Evolutionary conservation across 1,284 basidiomycete species (phyloP).

Genomic region (Cryptococcus sp.): DNA sequence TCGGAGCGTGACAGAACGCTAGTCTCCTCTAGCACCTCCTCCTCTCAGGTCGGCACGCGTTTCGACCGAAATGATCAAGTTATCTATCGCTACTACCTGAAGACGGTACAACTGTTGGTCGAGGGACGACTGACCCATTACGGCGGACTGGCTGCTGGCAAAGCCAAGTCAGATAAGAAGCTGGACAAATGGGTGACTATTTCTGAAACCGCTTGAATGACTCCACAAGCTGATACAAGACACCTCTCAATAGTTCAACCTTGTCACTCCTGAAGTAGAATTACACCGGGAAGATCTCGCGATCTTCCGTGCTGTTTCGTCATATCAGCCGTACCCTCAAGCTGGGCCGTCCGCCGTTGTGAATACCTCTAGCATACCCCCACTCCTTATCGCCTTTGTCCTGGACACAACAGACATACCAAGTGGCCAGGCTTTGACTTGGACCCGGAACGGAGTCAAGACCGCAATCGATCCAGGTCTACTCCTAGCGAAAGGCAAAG

Average conservation of each 20-base stretch:
- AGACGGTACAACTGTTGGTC: slow-evolving; percentile 49
- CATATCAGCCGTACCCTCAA: slow-evolving; percentile 19
- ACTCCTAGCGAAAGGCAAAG: slow-evolving; percentile 24
- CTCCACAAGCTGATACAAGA: too few relatives aligned
- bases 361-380: slow-evolving; percentile 37
- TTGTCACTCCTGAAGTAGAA: slow-evolving; percentile 46
- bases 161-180: slow-evolving; percentile 29
- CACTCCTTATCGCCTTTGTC: slow-evolving; percentile 50
- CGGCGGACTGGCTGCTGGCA: slow-evolving; percentile 13
- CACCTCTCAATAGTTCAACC: slow-evolving; percentile 42
- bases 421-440: slow-evolving; percentile 42
- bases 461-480: slow-evolving; percentile 32
- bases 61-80: slow-evolving; percentile 46
- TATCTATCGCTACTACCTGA: slow-evolving; percentile 50
- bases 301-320: slow-evolving; percentile 44
- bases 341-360: slow-evolving; percentile 12
- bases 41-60: slow-evolving; percentile 21
- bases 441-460: slow-evolving; percentile 36
- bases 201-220: too few relatives aligned
- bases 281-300: slow-evolving; percentile 47
- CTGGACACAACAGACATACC: slow-evolving; percentile 50
- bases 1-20: too few relatives aligned
- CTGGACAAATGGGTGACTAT: slow-evolving; percentile 51
- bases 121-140: slow-evolving; percentile 49
- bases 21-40: slow-evolving; percentile 22